Base-by-base conservation (phyloP, 768 basidiomycete species). In the Mycena haematopus region DNA sequence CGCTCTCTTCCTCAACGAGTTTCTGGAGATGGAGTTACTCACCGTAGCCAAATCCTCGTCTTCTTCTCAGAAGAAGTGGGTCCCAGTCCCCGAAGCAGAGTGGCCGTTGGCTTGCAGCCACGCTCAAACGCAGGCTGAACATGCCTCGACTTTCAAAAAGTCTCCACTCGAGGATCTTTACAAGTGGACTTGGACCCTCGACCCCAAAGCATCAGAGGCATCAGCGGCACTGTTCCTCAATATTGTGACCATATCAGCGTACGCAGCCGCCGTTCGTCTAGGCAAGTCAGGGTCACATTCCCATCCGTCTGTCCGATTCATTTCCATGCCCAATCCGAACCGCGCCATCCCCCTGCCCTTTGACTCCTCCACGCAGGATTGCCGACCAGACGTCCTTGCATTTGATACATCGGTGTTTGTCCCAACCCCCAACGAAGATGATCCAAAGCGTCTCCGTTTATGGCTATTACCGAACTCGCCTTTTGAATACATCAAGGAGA, bases 171-270 rank as follows among this genome's bases (percentile, higher is more conserved):
- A 60, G n/a, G 15, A 9, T n/a, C n/a, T n/a, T n/a, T 60, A 54
- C 49, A 50, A 19, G 31, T 62, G 60, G 60, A 62, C 33, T 53
- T 62, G 60, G 60, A 15, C 9, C 21, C 38, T 61, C 21, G 11
- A 29, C 17, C 31, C 36, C 29, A 29, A 25, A 6, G 53, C 38
- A 9, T 56, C 60, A 22, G 60, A 62, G 47, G 15, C 21, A 22
- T 38, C 21, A 8, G 29, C 31, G 21, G 54, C 54, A 2, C 7
- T 62, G 13, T 62, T 62, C 22, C 49, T 62, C 1, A 62, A 62
- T 19, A 49, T 56, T 0, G 54, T 62, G 29, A 49, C 60, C 38
- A 62, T 62, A 31, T 47, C 54, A 5, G 60, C 60, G 47, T 40
- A 50, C 38, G 53, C 54, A 35, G 60, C 60, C 21, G 29, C 54